These are phyloP conservation scores for Kickxella alabastrina DNA, from an alignment of 192 early-diverging fungal species.

Conservation along the genomic window DNA sequence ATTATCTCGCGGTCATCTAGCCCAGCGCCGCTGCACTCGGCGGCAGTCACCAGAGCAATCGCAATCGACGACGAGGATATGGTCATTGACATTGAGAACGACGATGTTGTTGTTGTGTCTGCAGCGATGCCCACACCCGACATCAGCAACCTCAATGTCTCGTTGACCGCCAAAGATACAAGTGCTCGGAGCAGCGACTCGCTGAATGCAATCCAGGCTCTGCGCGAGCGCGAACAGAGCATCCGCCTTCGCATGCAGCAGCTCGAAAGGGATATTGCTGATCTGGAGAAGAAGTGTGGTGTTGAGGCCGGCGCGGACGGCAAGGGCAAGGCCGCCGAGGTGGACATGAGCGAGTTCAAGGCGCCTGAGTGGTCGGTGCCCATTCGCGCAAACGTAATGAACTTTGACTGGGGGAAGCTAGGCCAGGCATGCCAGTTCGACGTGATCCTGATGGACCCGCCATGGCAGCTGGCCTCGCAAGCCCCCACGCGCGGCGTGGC, in stretches of 20 bases:
- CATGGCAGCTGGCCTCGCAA: constrained; percentile 94
- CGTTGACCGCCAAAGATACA: constrained; percentile 7
- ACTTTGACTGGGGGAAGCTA: constrained; percentile 88
- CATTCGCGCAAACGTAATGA: constrained; percentile 92
- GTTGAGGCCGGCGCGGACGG: constrained; percentile 18
- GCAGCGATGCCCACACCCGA: constrained; percentile 41
- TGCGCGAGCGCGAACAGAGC: constrained; percentile 55
- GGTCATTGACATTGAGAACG: constrained; percentile 21
- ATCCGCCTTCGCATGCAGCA: constrained; percentile 55
- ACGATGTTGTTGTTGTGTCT: constrained; percentile 1
- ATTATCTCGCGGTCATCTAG: constrained; percentile 7
- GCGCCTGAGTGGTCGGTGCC: constrained; percentile 93
- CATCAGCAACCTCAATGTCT: constrained; percentile 30
- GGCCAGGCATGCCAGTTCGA: constrained; percentile 85
- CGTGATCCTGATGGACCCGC: constrained; percentile 91
- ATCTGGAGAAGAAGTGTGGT: constrained; percentile 53
- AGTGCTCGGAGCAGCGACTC: constrained; percentile 4
- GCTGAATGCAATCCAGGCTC: constrained; percentile 8
- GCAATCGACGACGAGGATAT: not conserved
- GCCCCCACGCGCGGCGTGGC: constrained; percentile 89
- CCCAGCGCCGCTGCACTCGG: constrained; percentile 19
- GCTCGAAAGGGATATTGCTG: constrained; percentile 55
- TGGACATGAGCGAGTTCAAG: constrained; percentile 75
- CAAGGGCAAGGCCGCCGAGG: constrained; percentile 6
- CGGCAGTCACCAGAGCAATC: not conserved